phyloP scores from a whole-genome alignment of 2,329 filamentous ascomycete species.

The Colletotrichum spaethianum region DNA sequence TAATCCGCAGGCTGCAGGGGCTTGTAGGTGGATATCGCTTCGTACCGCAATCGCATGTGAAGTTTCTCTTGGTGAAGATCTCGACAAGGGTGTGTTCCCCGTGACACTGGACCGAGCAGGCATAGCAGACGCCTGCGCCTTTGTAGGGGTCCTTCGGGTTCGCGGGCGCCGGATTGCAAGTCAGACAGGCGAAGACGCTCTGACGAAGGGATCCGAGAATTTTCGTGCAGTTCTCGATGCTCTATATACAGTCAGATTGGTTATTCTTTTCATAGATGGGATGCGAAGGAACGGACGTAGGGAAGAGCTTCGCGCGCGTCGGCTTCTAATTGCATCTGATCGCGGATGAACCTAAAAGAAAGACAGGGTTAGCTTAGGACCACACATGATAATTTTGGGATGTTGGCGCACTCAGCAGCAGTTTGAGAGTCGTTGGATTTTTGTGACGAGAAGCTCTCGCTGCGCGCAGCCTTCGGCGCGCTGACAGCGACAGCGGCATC shows the following conservation, averaged over 20 bases:
- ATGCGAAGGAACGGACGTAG: constrained; percentile 74
- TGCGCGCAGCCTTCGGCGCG: constrained; percentile 56
- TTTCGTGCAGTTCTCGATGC: constrained; percentile 94
- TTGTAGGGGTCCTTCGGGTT: constrained; percentile 74
- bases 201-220: constrained; percentile 91
- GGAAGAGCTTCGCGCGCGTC: constrained; percentile 96
- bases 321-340: constrained; percentile 90
- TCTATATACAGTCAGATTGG: constrained; percentile 63
- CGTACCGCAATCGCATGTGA: constrained; percentile 96
- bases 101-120: constrained; percentile 96
- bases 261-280: neutral
- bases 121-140: constrained; percentile 92
- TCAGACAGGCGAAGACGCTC: constrained; percentile 91
- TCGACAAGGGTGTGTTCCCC: constrained; percentile 96
- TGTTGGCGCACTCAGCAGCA: constrained; percentile 72
- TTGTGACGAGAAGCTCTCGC: constrained; percentile 72
- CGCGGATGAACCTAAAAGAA: constrained; percentile 82
- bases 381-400: neutral
- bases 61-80: constrained; percentile 95
- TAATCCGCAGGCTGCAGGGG: constrained; percentile 82
- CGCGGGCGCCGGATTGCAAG: constrained; percentile 86
- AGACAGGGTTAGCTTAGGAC: neutral
- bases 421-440: constrained; percentile 78
- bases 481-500: constrained; percentile 42
- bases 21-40: constrained; percentile 79